Conservation (phyloP, 164 flowering plant genomes). For the Stephania yunnanensis region DNA sequence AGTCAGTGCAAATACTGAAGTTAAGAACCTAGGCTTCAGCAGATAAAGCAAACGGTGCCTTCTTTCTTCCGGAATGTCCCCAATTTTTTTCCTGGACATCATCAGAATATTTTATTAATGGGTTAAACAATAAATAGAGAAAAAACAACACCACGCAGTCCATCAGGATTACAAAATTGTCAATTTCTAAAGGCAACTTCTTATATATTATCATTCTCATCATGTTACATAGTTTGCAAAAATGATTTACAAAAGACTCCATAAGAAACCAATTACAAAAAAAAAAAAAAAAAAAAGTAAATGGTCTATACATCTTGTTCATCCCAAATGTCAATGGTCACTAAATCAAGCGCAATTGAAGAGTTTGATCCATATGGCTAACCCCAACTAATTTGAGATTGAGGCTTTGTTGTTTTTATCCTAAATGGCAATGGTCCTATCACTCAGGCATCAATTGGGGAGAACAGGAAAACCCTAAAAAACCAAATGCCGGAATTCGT, state of each 20-base stretch:
- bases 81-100: constrained; percentile 66
- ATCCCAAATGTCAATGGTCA: neutral
- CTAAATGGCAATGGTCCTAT: neutral
- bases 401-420: no score
- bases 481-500: neutral
- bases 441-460: neutral
- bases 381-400: no score
- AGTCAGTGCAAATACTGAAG: neutral
- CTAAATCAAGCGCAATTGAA: no score
- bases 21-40: constrained; percentile 51
- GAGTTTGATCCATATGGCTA: no score
- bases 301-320: neutral
- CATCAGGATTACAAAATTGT: neutral
- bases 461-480: neutral
- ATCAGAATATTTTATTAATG: neutral
- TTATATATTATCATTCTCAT: neutral
- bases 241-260: neutral
- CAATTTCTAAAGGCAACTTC: neutral
- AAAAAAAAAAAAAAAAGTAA: neutral
- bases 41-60: constrained; percentile 51
- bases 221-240: neutral
- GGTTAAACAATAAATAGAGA: neutral
- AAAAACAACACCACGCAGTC: neutral
- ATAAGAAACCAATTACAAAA: neutral
- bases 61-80: constrained; percentile 74